Evolutionary conservation across 2,329 filamentous ascomycete species (phyloP), one percentile per base, ranked within the genome.

Genomic region (Didymella lethalis): DNA sequence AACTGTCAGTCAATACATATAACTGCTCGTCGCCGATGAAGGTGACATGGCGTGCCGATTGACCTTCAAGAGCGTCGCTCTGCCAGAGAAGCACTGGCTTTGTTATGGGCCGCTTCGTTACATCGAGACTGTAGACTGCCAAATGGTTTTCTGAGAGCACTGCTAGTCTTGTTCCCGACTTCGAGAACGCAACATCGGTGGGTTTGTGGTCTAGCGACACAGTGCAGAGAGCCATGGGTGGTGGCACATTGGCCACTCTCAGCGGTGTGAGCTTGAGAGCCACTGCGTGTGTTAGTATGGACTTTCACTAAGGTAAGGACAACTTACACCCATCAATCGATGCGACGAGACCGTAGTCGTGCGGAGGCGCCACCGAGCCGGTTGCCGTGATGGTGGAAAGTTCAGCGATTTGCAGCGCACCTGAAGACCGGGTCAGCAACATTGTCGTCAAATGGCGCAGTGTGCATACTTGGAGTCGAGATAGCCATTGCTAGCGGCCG

Each of bases 151-250:
- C 82, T 66, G 93, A 90, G 20, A 97, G 80, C 8, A 96, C 85
- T 3, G 88, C 92, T 71, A 98, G 83, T 7, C 63, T 63, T 18
- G 63, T 71, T 25, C 67, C 69, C 7, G 71, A 69, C 23, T 64
- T 64, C 4, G 76, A 90, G 65, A 97, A 88, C 0, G 89, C 87
- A 50, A 95, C 86, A 77, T 97, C 93, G 18, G 91, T 79, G 2
- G 87, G 84, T 52, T 89, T 88, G 0, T 83, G 83, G 14, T 85
- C 80, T 28, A 90, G 77, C 12, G 80, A 69, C 18, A 97, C 69
- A 57, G 96, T 91, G 65, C 90, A 90, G 62, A 94, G 83, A 16
- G 92, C 88, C 93, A 98, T 97, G 0, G 95, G 95, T 28, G 95
- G 95, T 25, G 95, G 95, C 3, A 97, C 84, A 69, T 95, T 96